phyloP scores from a whole-genome alignment of 2,329 filamentous ascomycete species.

The Aspergillus sp. region DNA sequence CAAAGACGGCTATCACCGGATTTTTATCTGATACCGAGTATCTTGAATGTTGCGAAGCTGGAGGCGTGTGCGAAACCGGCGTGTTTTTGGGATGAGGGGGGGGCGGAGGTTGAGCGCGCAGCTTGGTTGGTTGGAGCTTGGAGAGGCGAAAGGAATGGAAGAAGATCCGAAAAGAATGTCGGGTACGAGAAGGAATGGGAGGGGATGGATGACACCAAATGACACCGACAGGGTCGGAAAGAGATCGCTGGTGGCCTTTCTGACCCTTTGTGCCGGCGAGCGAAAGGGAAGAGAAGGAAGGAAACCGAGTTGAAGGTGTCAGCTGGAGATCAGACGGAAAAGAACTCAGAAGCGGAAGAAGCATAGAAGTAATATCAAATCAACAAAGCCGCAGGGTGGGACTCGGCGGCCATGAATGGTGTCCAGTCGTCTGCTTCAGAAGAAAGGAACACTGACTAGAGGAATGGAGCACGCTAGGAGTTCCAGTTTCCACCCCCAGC shows the following conservation, averaged over 20 bases:
- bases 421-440: slow-evolving; percentile 10
- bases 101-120: neutral
- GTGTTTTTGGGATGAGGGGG: slow-evolving; percentile 16
- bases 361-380: slow-evolving; percentile 15
- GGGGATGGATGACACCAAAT: slow-evolving; percentile 7
- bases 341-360: slow-evolving; percentile 14
- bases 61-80: slow-evolving; percentile 8
- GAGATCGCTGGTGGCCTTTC: neutral
- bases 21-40: neutral
- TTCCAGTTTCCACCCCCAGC: slow-evolving; percentile 21
- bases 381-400: slow-evolving; percentile 21
- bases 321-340: slow-evolving; percentile 9
- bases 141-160: slow-evolving; percentile 19
- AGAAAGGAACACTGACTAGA: slow-evolving; percentile 4
- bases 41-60: neutral
- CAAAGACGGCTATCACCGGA: slow-evolving; percentile 6
- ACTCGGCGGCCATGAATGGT: slow-evolving; percentile 5
- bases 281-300: neutral
- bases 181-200: slow-evolving; percentile 13
- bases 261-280: slow-evolving; percentile 1
- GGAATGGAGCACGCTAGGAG: slow-evolving; percentile 24
- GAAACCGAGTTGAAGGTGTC: neutral
- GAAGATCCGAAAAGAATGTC: slow-evolving; percentile 18
- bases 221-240: slow-evolving; percentile 5
- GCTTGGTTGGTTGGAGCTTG: slow-evolving; percentile 6